These are phyloP conservation scores for Aspergillus versicolor DNA, from an alignment of 2,329 filamentous ascomycete genomes.

Conservation along the genomic window DNA sequence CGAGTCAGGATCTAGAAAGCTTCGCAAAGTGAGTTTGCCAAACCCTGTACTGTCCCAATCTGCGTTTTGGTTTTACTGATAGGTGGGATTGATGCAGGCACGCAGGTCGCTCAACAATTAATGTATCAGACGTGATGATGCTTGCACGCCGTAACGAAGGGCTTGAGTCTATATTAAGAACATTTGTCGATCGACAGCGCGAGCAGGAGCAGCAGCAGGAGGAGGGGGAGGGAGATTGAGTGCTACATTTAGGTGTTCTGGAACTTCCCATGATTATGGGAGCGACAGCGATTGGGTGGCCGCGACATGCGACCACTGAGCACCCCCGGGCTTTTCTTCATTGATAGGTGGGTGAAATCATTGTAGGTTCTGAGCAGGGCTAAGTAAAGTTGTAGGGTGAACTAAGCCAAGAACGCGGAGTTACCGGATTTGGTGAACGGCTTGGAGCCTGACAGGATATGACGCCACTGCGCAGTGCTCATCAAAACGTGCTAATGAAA, in stretches of 20 bases:
- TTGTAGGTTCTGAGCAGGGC: not conserved
- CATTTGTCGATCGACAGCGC: slow-evolving; percentile 35
- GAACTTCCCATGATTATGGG: not conserved
- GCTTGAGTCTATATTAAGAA: slow-evolving; percentile 68
- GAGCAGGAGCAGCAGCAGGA: slow-evolving; percentile 24
- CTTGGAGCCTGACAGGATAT: not conserved
- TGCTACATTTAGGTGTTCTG: not conserved
- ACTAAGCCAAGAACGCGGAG: slow-evolving; percentile 4
- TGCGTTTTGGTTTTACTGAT: not conserved
- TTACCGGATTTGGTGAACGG: not conserved
- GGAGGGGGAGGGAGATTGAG: slow-evolving; percentile 3
- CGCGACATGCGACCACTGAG: not conserved
- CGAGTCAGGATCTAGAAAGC: slow-evolving; percentile 61
- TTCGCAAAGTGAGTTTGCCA: slow-evolving; percentile 54
- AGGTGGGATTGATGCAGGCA: slow-evolving; percentile 59
- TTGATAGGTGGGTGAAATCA: not conserved
- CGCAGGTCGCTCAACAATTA: slow-evolving; percentile 76
- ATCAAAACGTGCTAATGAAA: not conserved
- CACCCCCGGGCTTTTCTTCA: not conserved
- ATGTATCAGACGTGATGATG: slow-evolving; percentile 82
- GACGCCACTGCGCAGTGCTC: slow-evolving; percentile 12
- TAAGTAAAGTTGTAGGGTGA: not conserved
- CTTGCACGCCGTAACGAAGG: slow-evolving; percentile 85
- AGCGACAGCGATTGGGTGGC: not conserved
- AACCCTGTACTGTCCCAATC: not conserved